These are phyloP conservation scores for Leccinum boreale DNA, from an alignment of 768 basidiomycete genomes.

Conservation along the genomic window DNA sequence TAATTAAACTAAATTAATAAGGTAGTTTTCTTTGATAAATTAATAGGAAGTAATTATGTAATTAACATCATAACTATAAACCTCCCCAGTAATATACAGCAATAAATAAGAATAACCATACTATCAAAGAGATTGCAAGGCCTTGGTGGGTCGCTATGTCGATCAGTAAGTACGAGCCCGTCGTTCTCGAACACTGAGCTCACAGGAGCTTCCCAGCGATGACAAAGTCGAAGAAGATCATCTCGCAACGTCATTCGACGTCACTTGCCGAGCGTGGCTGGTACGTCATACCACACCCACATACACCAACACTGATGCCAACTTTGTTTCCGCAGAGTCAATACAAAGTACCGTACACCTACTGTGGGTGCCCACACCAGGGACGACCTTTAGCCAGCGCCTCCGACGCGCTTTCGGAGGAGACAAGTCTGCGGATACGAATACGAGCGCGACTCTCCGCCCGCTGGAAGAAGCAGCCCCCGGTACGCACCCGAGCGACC, in stretches of 20 bases:
- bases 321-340: conserved; percentile 30
- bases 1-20: too few relatives aligned
- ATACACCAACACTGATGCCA: not conserved
- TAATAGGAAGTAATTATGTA: too few relatives aligned
- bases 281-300: conserved; percentile 22
- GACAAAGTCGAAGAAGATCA: conserved; percentile 48
- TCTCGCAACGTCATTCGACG: conserved; percentile 45
- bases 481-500: conserved; percentile 53
- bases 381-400: conserved; percentile 31
- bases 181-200: too few relatives aligned
- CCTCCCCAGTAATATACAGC: too few relatives aligned
- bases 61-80: too few relatives aligned
- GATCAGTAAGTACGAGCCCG: conserved; percentile 43
- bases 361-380: conserved; percentile 56
- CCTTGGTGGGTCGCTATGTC: conserved; percentile 43
- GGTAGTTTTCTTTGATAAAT: too few relatives aligned
- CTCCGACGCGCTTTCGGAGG: not conserved
- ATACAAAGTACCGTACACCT: conserved; percentile 50
- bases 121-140: conserved; percentile 43
- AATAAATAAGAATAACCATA: too few relatives aligned
- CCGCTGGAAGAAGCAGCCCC: conserved; percentile 35
- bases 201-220: conserved; percentile 34
- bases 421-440: conserved; percentile 1
- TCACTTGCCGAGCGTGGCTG: conserved; percentile 48
- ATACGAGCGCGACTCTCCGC: conserved; percentile 20